A percentile compares a stretch with the other conserved stretches of the same genome.
phyloP scores from a whole-genome alignment of 2,329 filamentous ascomycete species.

The Colletotrichum brevisporum region DNA sequence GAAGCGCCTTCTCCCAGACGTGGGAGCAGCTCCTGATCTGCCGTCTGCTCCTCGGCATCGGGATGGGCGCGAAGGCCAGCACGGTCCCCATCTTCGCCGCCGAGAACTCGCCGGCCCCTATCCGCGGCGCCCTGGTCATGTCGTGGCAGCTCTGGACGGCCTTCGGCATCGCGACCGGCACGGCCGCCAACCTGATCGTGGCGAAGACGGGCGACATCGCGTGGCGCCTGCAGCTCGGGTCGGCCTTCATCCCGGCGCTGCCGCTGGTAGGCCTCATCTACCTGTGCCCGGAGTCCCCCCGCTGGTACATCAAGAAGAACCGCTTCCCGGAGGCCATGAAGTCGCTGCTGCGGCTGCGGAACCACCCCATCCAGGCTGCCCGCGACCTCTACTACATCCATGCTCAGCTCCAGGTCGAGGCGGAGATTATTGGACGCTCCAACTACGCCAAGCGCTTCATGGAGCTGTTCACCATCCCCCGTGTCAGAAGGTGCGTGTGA shows the following conservation, averaged over 20 bases:
- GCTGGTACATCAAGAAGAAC: constrained; percentile 76
- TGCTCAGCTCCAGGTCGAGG: constrained; percentile 50
- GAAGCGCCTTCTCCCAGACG: constrained; percentile 77
- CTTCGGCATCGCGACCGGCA: constrained; percentile 67
- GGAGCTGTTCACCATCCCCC: constrained; percentile 71
- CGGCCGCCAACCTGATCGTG: constrained; percentile 70
- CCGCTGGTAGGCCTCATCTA: constrained; percentile 68
- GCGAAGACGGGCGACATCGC: constrained; percentile 63
- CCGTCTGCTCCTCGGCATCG: constrained; percentile 81
- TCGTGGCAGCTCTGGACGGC: constrained; percentile 74
- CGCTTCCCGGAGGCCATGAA: constrained; percentile 67
- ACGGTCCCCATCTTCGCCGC: constrained; percentile 83
- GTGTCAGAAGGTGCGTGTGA: constrained; percentile 57
- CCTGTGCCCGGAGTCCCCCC: constrained; percentile 75
- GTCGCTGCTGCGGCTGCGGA: constrained; percentile 70
- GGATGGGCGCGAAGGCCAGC: constrained; percentile 81
- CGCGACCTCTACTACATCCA: constrained; percentile 75
- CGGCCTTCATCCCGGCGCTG: constrained; percentile 72
- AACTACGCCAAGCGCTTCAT: constrained; percentile 64
- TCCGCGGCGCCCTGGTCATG: constrained; percentile 74
- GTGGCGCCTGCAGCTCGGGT: constrained; percentile 73
- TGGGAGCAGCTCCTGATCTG: constrained; percentile 81
- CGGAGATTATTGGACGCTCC: constrained; percentile 45
- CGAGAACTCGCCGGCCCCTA: constrained; percentile 77
- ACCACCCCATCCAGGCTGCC: constrained; percentile 71